Evolutionary conservation across 2,329 filamentous ascomycete species (phyloP), one percentile per base, ranked within the genome.

Genomic region (Penicillium decumbens): DNA sequence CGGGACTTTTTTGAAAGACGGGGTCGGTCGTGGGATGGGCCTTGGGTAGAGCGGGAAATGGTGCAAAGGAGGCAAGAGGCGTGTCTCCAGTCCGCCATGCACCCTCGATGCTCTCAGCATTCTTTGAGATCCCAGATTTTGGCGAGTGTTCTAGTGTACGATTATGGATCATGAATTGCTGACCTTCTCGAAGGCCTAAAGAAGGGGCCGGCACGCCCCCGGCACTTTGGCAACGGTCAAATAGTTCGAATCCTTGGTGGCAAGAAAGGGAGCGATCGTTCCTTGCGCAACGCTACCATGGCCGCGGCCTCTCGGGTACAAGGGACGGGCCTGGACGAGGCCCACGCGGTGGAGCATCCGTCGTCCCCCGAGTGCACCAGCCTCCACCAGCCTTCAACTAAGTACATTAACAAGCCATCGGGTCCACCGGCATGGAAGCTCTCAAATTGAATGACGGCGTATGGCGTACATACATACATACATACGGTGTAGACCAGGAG

Each of bases 291-390:
- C 29, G 28, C 41, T 44, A 48, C 39, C 23, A 24, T 40, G 38
- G 38, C 38, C 38, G 38, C 46, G 47, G 32, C 29, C 46, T 49
- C 23, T 50, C 50, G 54, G 49, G 54, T 53, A 54, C 12, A 38
- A 56, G 47, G 52, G 52, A 57, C 50, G 53, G 52, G 58, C 46
- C 58, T 60, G 44, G 55, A 55, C 45, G 43, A 52, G 53, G 50
- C 42, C 57, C 57, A 58, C 57, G 25, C 24, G 35, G 56, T 60
- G 57, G 57, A 57, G 49, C 41, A 50, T 60, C 59, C 59, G 59
- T 53, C 42, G 40, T 56, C 48, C 59, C 58, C 57, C 57, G 59
- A 57, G 28, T 32, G 23, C 41, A 60, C 45, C 41, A 51, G 49
- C 45, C 35, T 38, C 24, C 32, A 37, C 45, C 41, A 51, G 49